Base-by-base conservation (phyloP, 2,329 filamentous ascomycete species). In the Colletotrichum abscissum region DNA sequence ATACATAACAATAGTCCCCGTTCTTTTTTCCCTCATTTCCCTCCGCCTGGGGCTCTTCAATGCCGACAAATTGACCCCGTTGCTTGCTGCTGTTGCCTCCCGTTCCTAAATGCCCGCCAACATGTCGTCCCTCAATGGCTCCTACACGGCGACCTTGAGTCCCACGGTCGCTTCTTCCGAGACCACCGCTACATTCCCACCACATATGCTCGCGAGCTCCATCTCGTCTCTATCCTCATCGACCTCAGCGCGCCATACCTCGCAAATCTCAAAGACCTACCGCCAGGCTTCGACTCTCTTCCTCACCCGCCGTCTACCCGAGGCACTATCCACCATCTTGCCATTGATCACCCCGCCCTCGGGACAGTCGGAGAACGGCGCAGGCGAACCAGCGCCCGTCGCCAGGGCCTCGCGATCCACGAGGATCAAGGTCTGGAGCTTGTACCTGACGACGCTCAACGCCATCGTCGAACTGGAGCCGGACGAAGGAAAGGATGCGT, bases 341-440 rank as follows among this genome's bases (percentile, higher is more conserved):
- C 94, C 96, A 9, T 89, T 98, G 74, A 93, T 99, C 79, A 92
- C 89, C 1, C 88, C 92, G 8, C 86, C 85, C 2, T 80, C 85
- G 75, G 84, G 85, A 35, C 83, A 87, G 69, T 83, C 84, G 24
- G 85, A 88, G 62, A 82, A 86, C 81, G 83, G 84, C 38, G 75
- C 82, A 24, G 80, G 78, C 46, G 88, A 91, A 70, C 86, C 90
- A 33, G 93, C 95, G 33, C 94, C 95, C 5, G 91, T 98, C 66
- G 92, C 94, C 67, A 90, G 89, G 75, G 95, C 95, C 66, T 95
- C 94, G 55, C 91, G 93, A 76, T 93, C 92, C 38, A 97, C 94
- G 70, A 89, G 95, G 76, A 93, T 98, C 82, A 99, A 98, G 84
- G 93, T 98, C 75, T 99, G 97, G 97, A 98, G 95, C 82, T 88